Conservation (phyloP, 2,329 filamentous ascomycete genomes). For the Hypoxylon rubiginosum region DNA sequence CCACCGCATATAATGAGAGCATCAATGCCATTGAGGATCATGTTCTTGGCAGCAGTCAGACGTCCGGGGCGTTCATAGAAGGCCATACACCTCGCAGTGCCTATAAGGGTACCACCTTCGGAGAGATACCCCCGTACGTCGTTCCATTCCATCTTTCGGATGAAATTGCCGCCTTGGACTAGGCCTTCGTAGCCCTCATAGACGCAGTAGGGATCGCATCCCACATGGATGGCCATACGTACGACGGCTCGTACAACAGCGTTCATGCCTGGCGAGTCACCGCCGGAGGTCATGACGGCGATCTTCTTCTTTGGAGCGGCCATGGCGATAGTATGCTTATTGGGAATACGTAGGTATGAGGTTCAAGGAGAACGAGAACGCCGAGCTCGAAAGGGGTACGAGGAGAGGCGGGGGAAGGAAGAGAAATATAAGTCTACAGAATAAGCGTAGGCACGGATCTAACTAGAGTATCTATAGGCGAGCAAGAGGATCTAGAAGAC, state of each 20-base stretch:
- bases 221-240: constrained; percentile 88
- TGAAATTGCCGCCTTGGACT: constrained; percentile 88
- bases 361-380: not conserved
- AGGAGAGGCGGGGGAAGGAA: not conserved
- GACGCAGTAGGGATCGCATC: constrained; percentile 82
- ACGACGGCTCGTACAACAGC: constrained; percentile 90
- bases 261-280: constrained; percentile 96
- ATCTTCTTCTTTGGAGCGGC: constrained; percentile 73
- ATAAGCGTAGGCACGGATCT: not conserved
- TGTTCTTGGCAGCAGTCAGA: constrained; percentile 89
- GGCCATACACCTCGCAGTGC: constrained; percentile 90
- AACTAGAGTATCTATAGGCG: constrained; percentile 16
- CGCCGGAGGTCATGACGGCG: constrained; percentile 93
- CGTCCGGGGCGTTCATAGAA: constrained; percentile 92
- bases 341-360: not conserved
- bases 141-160: constrained; percentile 89
- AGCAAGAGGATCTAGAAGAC: constrained; percentile 7
- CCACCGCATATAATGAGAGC: constrained; percentile 97
- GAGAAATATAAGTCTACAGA: not conserved
- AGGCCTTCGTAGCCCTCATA: constrained; percentile 98
- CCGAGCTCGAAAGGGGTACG: constrained; percentile 1
- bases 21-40: constrained; percentile 93
- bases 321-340: constrained; percentile 53
- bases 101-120: constrained; percentile 95
- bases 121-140: constrained; percentile 95